These are phyloP conservation scores for Eutypella sp. DNA, from an alignment of 2,329 filamentous ascomycete genomes.

Conservation along the genomic window DNA sequence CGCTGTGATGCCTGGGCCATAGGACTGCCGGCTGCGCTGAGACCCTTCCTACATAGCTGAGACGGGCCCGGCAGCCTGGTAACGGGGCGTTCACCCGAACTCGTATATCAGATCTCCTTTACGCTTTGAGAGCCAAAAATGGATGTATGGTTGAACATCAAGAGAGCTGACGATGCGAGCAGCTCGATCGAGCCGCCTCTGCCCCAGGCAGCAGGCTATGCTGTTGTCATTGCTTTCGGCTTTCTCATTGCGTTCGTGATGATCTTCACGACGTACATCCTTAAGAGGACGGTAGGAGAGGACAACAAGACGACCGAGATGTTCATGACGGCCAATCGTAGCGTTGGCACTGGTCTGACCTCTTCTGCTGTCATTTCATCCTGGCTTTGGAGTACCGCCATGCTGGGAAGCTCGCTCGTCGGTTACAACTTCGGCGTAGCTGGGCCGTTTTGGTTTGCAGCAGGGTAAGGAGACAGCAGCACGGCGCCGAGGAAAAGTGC, in stretches of 20 bases:
- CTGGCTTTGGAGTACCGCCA: constrained; percentile 50
- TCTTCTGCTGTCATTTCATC: constrained; percentile 50
- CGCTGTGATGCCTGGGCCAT: too few species aligned
- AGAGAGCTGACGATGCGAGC: not conserved
- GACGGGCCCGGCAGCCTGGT: too few species aligned
- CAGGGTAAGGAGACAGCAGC: constrained; percentile 29
- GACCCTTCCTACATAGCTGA: too few species aligned
- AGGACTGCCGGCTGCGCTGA: too few species aligned
- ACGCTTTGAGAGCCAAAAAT: too few species aligned
- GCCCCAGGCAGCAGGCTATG: constrained; percentile 10
- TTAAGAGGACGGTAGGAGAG: constrained; percentile 45
- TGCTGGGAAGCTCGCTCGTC: constrained; percentile 44
- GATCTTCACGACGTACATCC: constrained; percentile 39
- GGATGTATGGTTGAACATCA: too few species aligned
- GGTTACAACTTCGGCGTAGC: constrained; percentile 51
- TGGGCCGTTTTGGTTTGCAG: constrained; percentile 54
- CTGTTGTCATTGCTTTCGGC: constrained; percentile 29
- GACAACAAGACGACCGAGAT: constrained; percentile 50
- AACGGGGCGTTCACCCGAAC: too few species aligned
- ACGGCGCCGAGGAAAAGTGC: not conserved
- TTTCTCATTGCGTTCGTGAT: constrained; percentile 35
- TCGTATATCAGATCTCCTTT: too few species aligned
- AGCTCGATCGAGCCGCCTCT: constrained; percentile 7
- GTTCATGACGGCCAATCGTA: constrained; percentile 51
- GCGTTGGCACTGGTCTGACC: constrained; percentile 45